These are phyloP conservation scores for Solanum paucissectum DNA, from an alignment of 257 asterid species.

Conservation along the genomic window DNA sequence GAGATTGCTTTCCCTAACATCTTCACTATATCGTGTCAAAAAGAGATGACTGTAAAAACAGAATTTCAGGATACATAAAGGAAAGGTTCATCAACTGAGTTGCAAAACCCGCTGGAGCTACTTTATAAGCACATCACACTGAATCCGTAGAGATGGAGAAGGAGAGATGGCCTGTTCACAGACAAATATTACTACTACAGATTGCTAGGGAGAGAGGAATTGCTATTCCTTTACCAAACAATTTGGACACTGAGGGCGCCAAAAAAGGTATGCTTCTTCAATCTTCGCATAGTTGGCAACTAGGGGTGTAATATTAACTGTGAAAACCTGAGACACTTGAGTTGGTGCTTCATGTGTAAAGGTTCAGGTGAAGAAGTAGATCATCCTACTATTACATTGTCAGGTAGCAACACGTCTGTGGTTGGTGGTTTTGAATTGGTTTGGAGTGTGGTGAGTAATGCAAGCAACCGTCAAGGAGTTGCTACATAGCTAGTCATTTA, in stretches of 20 bases:
- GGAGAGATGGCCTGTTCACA: not conserved
- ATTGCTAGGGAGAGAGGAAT: not conserved
- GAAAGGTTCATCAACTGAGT: not conserved
- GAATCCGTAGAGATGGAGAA: not conserved
- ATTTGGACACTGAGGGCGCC: not conserved
- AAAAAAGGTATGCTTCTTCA: not conserved
- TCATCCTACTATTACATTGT: not conserved
- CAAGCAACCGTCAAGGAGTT: not conserved
- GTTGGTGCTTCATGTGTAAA: not conserved
- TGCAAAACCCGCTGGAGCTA: not conserved
- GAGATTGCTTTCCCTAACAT: not conserved
- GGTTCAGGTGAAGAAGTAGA: not conserved
- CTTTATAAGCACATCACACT: not conserved
- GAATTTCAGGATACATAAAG: not conserved
- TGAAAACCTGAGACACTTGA: not conserved
- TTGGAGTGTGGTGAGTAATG: not conserved
- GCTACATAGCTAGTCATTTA: not conserved
- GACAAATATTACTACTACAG: not conserved
- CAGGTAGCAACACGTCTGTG: not conserved
- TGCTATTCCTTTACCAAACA: not conserved
- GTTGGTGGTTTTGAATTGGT: not conserved
- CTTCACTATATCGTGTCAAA: not conserved
- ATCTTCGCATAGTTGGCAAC: not conserved
- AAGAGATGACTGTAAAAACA: not conserved
- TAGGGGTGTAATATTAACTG: not conserved